A percentile compares a stretch with the other conserved stretches of the same genome.
Conservation (phyloP, 495 filamentous ascomycete genomes). For the Apodospora peruviana region DNA sequence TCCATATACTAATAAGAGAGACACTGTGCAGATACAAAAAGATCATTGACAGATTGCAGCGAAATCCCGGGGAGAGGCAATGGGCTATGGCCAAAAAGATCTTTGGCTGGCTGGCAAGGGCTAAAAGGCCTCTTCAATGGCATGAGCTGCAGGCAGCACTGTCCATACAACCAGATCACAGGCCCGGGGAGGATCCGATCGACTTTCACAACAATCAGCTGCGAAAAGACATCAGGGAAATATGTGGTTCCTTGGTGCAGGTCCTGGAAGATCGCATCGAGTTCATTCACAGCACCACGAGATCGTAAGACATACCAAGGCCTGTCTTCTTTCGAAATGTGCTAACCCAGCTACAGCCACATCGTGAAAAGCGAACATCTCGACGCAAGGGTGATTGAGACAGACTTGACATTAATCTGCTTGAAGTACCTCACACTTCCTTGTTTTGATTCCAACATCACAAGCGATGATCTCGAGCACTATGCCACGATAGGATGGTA, state of each 20-base stretch:
- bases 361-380: constrained; percentile 21
- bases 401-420: constrained; percentile 29
- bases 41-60: constrained; percentile 31
- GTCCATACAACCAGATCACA: constrained; percentile 20
- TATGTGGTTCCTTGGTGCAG: constrained; percentile 43
- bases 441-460: constrained; percentile 22
- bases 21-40: constrained; percentile 28
- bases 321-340: no score
- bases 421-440: constrained; percentile 32
- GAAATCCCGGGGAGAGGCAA: constrained; percentile 10
- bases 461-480: constrained; percentile 9
- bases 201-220: constrained; percentile 24
- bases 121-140: constrained; percentile 40
- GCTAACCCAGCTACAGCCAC: neutral
- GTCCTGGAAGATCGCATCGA: constrained; percentile 17
- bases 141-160: constrained; percentile 42
- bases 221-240: constrained; percentile 26
- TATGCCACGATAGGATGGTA: constrained; percentile 24
- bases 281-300: constrained; percentile 20
- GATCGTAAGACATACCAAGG: constrained; percentile 4
- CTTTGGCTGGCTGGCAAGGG: constrained; percentile 39
- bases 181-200: constrained; percentile 2
- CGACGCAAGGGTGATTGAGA: constrained; percentile 22
- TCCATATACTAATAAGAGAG: neutral
- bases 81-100: constrained; percentile 27